Percentiles rank a stretch among this genome's conserved stretches.
These are phyloP conservation scores for Solanum microdontum DNA, from an alignment of 257 asterid species.

Conservation along the genomic window DNA sequence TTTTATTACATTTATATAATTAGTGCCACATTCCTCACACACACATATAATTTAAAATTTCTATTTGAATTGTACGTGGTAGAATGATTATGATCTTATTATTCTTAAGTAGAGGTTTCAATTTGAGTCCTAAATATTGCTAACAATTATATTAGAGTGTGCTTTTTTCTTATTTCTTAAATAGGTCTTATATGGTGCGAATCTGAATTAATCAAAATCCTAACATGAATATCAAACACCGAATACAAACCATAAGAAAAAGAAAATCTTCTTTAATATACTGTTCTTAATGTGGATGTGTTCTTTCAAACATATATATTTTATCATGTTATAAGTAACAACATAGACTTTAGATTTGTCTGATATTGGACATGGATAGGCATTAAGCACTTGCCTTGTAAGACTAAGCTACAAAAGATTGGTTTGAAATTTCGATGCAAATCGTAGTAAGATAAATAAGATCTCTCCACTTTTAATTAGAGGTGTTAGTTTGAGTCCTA, in stretches of 20 bases:
- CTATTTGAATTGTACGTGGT: rapidly evolving
- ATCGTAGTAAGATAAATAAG: not conserved
- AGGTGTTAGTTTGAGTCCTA: rapidly evolving
- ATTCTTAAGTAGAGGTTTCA: not conserved
- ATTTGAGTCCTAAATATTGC: rapidly evolving
- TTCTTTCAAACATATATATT: not conserved
- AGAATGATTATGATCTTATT: not conserved
- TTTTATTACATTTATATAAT: not conserved
- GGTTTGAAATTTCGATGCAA: not conserved
- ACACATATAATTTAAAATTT: not conserved
- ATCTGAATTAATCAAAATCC: not conserved
- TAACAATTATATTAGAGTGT: not conserved
- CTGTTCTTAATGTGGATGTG: not conserved
- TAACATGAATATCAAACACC: rapidly evolving
- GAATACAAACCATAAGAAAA: not conserved
- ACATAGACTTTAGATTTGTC: not conserved
- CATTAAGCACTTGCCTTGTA: not conserved
- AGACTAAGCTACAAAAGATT: not conserved
- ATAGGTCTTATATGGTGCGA: rapidly evolving
- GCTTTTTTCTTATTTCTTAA: rapidly evolving
- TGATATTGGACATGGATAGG: not conserved
- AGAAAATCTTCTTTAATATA: not conserved
- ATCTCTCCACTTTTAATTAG: not conserved
- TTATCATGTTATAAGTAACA: not conserved
- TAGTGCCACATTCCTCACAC: not conserved